Conservation (phyloP, 768 basidiomycete genomes). For the Xerocomellus intermedius region DNA sequence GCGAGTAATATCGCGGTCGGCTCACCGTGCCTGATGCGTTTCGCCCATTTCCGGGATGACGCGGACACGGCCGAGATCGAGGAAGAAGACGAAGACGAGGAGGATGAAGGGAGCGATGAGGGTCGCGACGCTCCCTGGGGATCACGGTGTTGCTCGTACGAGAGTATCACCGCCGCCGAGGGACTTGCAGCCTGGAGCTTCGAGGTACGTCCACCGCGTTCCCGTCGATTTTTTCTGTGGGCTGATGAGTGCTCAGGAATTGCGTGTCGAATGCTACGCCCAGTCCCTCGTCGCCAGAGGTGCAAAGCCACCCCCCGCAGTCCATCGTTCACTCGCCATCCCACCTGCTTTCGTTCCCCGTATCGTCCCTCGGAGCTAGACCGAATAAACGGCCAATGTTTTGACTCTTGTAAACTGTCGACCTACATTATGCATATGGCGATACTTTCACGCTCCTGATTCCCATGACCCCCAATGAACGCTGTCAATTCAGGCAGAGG, state of each 20-base stretch:
- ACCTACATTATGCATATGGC: too few relatives aligned
- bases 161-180: slow-evolving; percentile 28
- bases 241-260: slow-evolving; percentile 15
- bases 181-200: slow-evolving; percentile 29
- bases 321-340: slow-evolving; percentile 22
- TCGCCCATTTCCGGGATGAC: background rate
- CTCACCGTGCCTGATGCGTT: background rate
- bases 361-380: too few relatives aligned
- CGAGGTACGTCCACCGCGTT: slow-evolving; percentile 17
- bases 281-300: slow-evolving; percentile 29
- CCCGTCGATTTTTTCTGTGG: background rate
- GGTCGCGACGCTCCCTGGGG: background rate
- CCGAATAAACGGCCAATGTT: too few relatives aligned
- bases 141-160: slow-evolving; percentile 14
- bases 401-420: too few relatives aligned
- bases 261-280: slow-evolving; percentile 32
- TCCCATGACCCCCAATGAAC: too few relatives aligned
- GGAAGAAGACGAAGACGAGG: background rate
- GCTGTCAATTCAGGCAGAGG: too few relatives aligned
- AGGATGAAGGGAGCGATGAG: background rate
- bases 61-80: background rate
- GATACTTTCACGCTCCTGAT: too few relatives aligned
- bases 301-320: slow-evolving; percentile 15
- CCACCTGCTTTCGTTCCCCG: slow-evolving; percentile 30
- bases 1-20: background rate